Conservation (phyloP, 768 basidiomycete genomes). For the Tephrocybe sp. region DNA sequence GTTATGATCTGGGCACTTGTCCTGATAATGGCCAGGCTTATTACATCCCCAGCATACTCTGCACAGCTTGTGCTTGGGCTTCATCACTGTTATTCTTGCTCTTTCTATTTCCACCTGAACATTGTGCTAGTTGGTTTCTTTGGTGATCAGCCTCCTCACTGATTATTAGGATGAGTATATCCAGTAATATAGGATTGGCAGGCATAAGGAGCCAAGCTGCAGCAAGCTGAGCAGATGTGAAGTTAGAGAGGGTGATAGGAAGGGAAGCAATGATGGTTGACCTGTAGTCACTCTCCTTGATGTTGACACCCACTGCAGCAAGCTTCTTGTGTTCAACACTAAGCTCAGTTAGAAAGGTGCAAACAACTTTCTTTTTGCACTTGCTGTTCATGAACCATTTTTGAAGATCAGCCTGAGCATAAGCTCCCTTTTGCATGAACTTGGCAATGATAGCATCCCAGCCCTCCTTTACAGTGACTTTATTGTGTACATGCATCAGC, state of each 20-base stretch:
- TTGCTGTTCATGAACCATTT: slow-evolving; percentile 26
- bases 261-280: slow-evolving; percentile 32
- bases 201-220: slow-evolving; percentile 10
- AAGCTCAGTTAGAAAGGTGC: slow-evolving; percentile 25
- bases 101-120: slow-evolving; percentile 3
- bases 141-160: slow-evolving; percentile 27
- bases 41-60: too few relatives aligned
- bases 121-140: background rate
- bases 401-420: slow-evolving; percentile 27
- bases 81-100: too few relatives aligned
- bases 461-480: too few relatives aligned
- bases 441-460: slow-evolving; percentile 23
- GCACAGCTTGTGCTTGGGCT: too few relatives aligned
- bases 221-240: slow-evolving; percentile 25
- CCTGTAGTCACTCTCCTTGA: slow-evolving; percentile 29
- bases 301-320: slow-evolving; percentile 26
- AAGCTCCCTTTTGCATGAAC: slow-evolving; percentile 33
- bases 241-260: slow-evolving; percentile 25
- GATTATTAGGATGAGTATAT: slow-evolving; percentile 23
- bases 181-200: slow-evolving; percentile 16
- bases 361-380: slow-evolving; percentile 29
- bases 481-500: too few relatives aligned
- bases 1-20: too few relatives aligned
- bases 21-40: too few relatives aligned
- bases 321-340: slow-evolving; percentile 22